These are phyloP conservation scores for Physcomitrium patens DNA, from an alignment of 225 moss, liverwort and hornwort species.

Conservation along the genomic window DNA sequence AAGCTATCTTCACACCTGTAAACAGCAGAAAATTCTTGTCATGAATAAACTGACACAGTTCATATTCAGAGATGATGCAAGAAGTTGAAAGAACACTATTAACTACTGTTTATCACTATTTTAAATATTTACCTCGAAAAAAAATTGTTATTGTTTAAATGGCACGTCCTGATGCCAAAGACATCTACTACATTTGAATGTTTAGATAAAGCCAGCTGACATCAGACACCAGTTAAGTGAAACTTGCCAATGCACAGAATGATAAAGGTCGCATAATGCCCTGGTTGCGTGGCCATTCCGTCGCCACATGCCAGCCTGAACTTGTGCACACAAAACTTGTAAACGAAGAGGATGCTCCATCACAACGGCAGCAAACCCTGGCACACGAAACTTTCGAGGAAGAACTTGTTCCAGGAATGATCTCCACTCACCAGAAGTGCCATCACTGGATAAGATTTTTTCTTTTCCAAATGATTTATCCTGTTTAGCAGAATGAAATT, in stretches of 20 bases:
- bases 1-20: slow-evolving; percentile 94
- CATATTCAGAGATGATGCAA: slow-evolving; percentile 8
- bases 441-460: slow-evolving; percentile 1
- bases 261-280: slow-evolving; percentile 79
- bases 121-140: no score
- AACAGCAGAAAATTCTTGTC: slow-evolving; percentile 27
- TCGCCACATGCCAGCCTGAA: slow-evolving; percentile 98
- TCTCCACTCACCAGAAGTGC: slow-evolving; percentile 23
- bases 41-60: slow-evolving; percentile 15
- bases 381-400: slow-evolving; percentile 71
- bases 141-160: background rate
- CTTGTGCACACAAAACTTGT: slow-evolving; percentile 94
- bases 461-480: slow-evolving; percentile 40
- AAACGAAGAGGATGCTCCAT: slow-evolving; percentile 97
- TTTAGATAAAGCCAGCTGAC: slow-evolving; percentile 15
- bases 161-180: background rate
- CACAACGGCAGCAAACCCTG: slow-evolving; percentile 75
- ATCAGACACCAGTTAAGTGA: slow-evolving; percentile 21
- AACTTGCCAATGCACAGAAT: slow-evolving; percentile 77
- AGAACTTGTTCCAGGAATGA: slow-evolving; percentile 64
- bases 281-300: slow-evolving; percentile 79
- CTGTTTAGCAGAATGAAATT: slow-evolving; percentile 47
- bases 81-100: background rate
- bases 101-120: no score
- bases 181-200: slow-evolving; percentile 7